phyloP scores from a whole-genome alignment of 768 basidiomycete genomes.

The Daedaleopsis nitida region DNA sequence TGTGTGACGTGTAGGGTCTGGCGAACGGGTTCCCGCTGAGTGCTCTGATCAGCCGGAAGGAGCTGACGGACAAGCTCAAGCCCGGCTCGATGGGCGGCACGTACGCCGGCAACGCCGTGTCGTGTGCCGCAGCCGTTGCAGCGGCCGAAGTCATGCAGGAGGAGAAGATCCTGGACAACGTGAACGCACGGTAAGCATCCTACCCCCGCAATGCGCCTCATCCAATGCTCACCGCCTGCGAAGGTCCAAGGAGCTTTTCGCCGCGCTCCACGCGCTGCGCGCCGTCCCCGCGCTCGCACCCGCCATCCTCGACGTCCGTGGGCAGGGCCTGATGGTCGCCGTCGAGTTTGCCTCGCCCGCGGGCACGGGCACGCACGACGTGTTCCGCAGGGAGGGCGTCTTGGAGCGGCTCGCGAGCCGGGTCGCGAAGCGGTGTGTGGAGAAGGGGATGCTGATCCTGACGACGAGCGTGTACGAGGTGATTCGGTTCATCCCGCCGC shows the following conservation, averaged over 20 bases:
- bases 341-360: conserved; percentile 73
- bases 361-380: conserved; percentile 52
- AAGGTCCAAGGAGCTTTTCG: conserved; percentile 75
- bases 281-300: conserved; percentile 51
- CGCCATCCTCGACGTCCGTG: conserved; percentile 84
- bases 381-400: conserved; percentile 37
- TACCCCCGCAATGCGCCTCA: not conserved
- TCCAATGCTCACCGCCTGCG: not conserved
- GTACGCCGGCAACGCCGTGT: conserved; percentile 89
- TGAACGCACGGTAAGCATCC: conserved; percentile 57
- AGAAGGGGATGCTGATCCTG: conserved; percentile 83
- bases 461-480: conserved; percentile 91
- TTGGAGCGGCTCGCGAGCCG: conserved; percentile 63
- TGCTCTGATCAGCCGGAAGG: conserved; percentile 78
- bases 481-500: conserved; percentile 89
- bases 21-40: conserved; percentile 95
- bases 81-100: conserved; percentile 91
- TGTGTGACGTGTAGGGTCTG: conserved; percentile 59
- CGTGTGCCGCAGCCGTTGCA: conserved; percentile 89
- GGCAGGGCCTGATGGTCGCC: conserved; percentile 86
- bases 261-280: conserved; percentile 56
- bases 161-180: conserved; percentile 84
- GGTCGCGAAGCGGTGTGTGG: conserved; percentile 78
- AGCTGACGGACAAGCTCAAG: conserved; percentile 75
- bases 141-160: conserved; percentile 75